Conservation (phyloP, 345 rosid genomes). For the Pistacia integerrima region DNA sequence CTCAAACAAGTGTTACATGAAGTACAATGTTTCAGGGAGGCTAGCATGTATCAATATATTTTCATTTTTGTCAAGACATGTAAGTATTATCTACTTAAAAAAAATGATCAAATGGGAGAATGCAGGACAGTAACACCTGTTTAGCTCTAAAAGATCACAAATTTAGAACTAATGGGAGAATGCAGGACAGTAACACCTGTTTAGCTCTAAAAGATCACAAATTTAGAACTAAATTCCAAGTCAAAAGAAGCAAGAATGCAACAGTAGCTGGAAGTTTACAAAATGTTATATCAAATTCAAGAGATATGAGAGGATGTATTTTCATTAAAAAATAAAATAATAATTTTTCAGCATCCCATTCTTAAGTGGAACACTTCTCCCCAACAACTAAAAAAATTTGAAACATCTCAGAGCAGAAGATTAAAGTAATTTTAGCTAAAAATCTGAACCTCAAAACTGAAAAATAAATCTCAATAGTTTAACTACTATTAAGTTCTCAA, state of each 20-base stretch:
- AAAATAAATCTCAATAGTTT: neutral
- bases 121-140: neutral
- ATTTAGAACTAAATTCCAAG: neutral
- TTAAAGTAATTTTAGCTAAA: neutral
- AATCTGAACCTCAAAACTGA: neutral
- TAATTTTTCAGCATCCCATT: neutral
- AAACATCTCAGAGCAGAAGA: neutral
- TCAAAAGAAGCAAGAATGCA: neutral
- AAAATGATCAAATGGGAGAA: neutral
- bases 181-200: neutral
- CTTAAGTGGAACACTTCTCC: neutral
- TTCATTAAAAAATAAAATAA: neutral
- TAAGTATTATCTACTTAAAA: neutral
- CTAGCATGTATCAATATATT: neutral
- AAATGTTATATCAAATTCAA: neutral
- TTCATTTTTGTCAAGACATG: neutral
- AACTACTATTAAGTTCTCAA: neutral
- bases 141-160: neutral
- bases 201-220: neutral
- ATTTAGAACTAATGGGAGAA: neutral
- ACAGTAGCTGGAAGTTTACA: neutral
- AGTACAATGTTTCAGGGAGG: neutral
- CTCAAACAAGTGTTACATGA: constrained; percentile 5
- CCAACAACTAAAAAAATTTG: neutral
- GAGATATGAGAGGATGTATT: neutral